Base-by-base conservation (phyloP, 768 basidiomycete species). In the Boletus subcaerulescens region DNA sequence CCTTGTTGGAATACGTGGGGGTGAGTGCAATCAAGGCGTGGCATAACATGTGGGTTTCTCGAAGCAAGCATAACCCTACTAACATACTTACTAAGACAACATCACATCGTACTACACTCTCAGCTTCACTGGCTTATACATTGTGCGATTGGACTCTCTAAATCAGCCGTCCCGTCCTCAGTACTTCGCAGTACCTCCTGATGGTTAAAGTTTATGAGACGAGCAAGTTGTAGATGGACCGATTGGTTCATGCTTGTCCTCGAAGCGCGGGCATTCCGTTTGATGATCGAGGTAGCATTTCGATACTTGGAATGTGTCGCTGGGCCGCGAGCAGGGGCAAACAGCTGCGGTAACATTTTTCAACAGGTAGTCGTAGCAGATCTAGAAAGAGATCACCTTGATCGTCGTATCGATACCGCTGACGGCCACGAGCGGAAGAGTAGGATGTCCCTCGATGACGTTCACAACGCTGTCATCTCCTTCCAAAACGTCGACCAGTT, bases 361-460 rank as follows among this genome's bases (percentile, higher is more conserved):
- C 36, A 55, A 15, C 29, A 18, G 1, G 5, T 4, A 33, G 26
- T 38, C 48, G 11, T 20, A 11, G 14, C 46, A 42, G 41, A 56
- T 61, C 35, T 24, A 44, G 44, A 40, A 17, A 8, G 38, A 47
- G 50, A 72, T 57, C 53, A 89, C 89, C 79, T 96, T 95, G 45
- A 94, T 80, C 11, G 90, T 91, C 12, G 77, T 74, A 63, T 95
- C 93, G 46, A 96, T 93, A 2, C 93, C 93, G 66, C 87, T 90
- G 42, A 89, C 85, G 4, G 92, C 91, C n/a, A 93, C 67, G 20
- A 95, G 71, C 0, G 93, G 92, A 15, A 93, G 72, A 41, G 82
- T 78, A 0, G 93, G 77, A 60, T 95, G 91, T 1, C 83, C 84
- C 70, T 94, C 92, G 49, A 96, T 82, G 62, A 89, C 89, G 66